Evolutionary conservation across 140 eudicot genomes (phyloP).

Genomic region (Stevia rebaudiana): DNA sequence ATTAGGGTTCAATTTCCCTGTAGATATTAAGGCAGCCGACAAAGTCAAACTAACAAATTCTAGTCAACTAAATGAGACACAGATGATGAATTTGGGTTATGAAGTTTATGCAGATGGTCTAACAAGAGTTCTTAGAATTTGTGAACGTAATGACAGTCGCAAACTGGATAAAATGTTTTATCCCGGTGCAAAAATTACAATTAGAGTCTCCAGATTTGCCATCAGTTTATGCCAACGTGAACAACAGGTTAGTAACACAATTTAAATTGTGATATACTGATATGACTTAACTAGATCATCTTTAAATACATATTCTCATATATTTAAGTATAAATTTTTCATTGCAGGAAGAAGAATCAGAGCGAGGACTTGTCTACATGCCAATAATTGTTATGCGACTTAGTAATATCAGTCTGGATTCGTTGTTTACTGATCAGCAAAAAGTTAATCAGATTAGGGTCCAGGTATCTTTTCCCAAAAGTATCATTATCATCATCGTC

Average conservation of each 20-base stretch:
- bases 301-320: background rate
- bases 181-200: conserved; percentile 55
- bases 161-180: conserved; percentile 40
- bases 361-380: conserved; percentile 38
- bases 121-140: conserved; percentile 85
- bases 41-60: conserved; percentile 29
- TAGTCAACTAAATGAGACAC: conserved; percentile 35
- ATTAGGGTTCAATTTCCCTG: conserved; percentile 52
- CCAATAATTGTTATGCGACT: conserved; percentile 62
- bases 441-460: conserved; percentile 57
- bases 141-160: conserved; percentile 59
- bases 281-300: background rate
- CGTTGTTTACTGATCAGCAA: conserved; percentile 51
- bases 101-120: conserved; percentile 86
- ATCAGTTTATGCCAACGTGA: conserved; percentile 55
- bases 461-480: conserved; percentile 40
- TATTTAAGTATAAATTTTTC: conserved; percentile 21
- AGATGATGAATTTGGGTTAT: conserved; percentile 59
- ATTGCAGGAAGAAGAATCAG: conserved; percentile 46
- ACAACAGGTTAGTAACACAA: conserved; percentile 45
- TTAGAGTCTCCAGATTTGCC: conserved; percentile 60
- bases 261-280: background rate
- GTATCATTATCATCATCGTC: too few relatives aligned
- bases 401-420: conserved; percentile 59
- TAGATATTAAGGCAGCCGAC: conserved; percentile 39